Evolutionary conservation across 2,329 filamentous ascomycete species (phyloP), one percentile per base, ranked within the genome.

Genomic region (Reticulascus tulasneorum): DNA sequence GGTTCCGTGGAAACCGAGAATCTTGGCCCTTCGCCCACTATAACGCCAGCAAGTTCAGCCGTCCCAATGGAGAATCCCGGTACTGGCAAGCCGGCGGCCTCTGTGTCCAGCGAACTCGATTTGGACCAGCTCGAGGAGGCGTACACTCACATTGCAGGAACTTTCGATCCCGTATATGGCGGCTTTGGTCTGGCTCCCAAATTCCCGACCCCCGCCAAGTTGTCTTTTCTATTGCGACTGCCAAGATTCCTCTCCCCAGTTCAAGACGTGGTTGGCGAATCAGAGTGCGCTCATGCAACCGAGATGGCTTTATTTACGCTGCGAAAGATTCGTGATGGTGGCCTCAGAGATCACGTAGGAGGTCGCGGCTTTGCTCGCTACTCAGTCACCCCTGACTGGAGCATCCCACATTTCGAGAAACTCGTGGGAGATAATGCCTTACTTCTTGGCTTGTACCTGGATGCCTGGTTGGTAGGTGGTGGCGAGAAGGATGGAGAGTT

Each of bases 361-460:
- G 67, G 65, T 2, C 54, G 55, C 7, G 76, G 76, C 4, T 79
- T 79, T 47, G 64, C 71, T 23, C 78, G 91, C 33, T 96, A 94
- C 56, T 94, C 88, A 11, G 84, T 94, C 7, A 97, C 91, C 0
- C 69, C 80, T 11, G 86, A 97, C 61, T 98, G 93, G 93, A 86
- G 84, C 45, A 68, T 97, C 29, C 93, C 93, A 9, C 90, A 95
- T 58, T 98, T 97, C 51, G 93, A 98, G 66, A 97, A 97, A 67
- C 89, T 97, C 75, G 76, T 96, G 9, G 89, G 88, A 36, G 93
- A 97, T 54, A 94, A 98, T 52, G 83, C 86, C 0, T 83, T 96
- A 48, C 72, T 97, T 2, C 66, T 98, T 3, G 76, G 82, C 17
- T 72, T 93, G 7, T 97, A 93, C 51, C 71, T 94, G 7, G 89